Evolutionary conservation across 805 yeast genomes (phyloP).

Genomic region (Ascoidea tarda): DNA sequence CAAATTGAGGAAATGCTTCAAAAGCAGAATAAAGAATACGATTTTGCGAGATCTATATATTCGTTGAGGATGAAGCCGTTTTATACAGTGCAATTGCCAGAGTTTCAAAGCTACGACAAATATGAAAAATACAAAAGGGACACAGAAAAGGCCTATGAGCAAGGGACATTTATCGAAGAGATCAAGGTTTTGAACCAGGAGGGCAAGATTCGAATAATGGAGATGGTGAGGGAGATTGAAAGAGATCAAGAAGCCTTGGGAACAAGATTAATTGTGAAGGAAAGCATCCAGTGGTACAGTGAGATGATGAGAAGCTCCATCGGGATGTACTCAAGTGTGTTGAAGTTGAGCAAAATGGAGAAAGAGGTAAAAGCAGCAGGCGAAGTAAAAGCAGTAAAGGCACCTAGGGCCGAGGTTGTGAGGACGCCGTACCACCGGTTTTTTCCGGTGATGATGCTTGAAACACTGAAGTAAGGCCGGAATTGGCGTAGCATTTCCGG

Average conservation of each 20-base stretch:
- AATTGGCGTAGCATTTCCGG: too few relatives aligned
- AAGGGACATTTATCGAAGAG: background rate
- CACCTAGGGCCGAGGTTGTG: too few relatives aligned
- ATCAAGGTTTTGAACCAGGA: background rate
- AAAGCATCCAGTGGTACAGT: background rate
- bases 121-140: background rate
- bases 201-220: background rate
- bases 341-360: too few relatives aligned
- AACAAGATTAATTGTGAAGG: background rate
- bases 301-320: background rate
- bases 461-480: too few relatives aligned
- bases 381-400: too few relatives aligned
- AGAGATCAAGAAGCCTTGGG: background rate
- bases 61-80: background rate
- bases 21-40: background rate
- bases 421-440: too few relatives aligned
- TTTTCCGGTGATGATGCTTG: too few relatives aligned
- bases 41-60: background rate
- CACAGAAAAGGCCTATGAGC: background rate
- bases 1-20: background rate
- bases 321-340: too few relatives aligned
- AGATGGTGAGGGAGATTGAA: background rate
- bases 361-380: too few relatives aligned
- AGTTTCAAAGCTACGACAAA: background rate
- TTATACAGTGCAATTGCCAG: background rate